Base-by-base conservation (phyloP, 176 grass and related monocot species). In the Musa beccarii region DNA sequence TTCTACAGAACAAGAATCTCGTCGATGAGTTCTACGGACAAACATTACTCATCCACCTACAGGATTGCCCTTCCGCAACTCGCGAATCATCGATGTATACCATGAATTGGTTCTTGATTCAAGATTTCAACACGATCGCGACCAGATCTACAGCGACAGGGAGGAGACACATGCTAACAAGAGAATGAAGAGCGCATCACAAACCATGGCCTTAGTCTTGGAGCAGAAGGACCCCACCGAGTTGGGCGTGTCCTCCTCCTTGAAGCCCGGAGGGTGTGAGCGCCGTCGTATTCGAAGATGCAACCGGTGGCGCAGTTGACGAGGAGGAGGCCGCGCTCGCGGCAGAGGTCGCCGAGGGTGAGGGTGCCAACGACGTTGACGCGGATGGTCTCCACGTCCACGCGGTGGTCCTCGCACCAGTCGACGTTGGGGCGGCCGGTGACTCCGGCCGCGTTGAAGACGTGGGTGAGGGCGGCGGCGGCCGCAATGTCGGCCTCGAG, bases 181-280 rank as follows among this genome's bases (percentile, higher is more conserved):
- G 52, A 70, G 54, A 14, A 15, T 62, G 81, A 74, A 23, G 21
- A 24, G 15, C 9, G 34, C 24, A 14, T 4, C 63, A 14, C 79
- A 51, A 80, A 96, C 92, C 92, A 91, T 96, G 73, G 92, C 92
- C 84, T 96, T 96, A 64, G 92, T 96, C 62, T 91, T 96, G 73
- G 89, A 91, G 79, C 91, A 96, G 86, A 96, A 96, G 0, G 92
- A 96, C 2, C 92, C 92, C 68, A 87, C 65, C 82, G 91, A 96
- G 78, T 96, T 96, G 51, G 92, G 89, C 23, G 71, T 85, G 82
- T 96, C 86, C 79, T 91, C 92, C 81, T 96, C 92, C 89, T 84
- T 91, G 86, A 96, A 96, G 0, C 89, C 89, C 54, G 91, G 56
- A 96, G 84, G 54, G 34, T 74, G 84, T 91, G 92, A 0, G 1